phyloP scores from a whole-genome alignment of 768 basidiomycete species.

The Strobilomyces confusus region DNA sequence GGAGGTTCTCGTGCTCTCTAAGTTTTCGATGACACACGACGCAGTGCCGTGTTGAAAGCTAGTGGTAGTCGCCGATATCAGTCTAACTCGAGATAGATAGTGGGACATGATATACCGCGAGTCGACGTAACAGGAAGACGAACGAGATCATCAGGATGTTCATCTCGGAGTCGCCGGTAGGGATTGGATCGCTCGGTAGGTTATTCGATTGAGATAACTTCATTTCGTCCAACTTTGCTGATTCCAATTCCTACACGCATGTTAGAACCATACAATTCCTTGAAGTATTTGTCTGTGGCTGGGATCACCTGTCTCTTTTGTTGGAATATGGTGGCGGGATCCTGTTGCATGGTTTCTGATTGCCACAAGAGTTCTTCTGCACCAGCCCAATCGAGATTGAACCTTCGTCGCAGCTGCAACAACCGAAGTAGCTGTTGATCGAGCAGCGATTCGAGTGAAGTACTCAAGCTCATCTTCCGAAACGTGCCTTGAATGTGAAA shows the following conservation, averaged over 20 bases:
- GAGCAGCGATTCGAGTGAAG: slow-evolving; percentile 57
- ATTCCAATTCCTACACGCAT: slow-evolving; percentile 3
- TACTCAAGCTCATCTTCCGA: slow-evolving; percentile 60
- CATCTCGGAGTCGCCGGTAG: slow-evolving; percentile 32
- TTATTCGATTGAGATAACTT: slow-evolving; percentile 36
- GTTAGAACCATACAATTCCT: background rate
- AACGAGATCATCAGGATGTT: slow-evolving; percentile 65
- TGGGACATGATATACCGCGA: slow-evolving; percentile 41
- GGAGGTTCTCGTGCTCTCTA: slow-evolving; percentile 52
- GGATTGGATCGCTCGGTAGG: slow-evolving; percentile 56
- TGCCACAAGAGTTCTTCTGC: slow-evolving; percentile 53
- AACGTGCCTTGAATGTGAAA: slow-evolving; percentile 36
- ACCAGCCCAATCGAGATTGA: slow-evolving; percentile 63
- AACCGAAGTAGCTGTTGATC: slow-evolving; percentile 53
- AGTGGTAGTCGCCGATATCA: background rate
- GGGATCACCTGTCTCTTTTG: slow-evolving; percentile 29
- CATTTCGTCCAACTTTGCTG: slow-evolving; percentile 45
- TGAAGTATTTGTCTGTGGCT: background rate
- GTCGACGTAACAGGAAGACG: slow-evolving; percentile 59
- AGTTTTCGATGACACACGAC: slow-evolving; percentile 70
- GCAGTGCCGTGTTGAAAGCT: slow-evolving; percentile 69
- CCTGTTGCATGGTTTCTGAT: slow-evolving; percentile 42
- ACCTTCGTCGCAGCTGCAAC: slow-evolving; percentile 48
- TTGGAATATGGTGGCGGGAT: slow-evolving; percentile 37
- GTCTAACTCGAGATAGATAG: background rate